Conservation (phyloP, 306 rosid genomes). For the Herpetospermum pedunculosum region DNA sequence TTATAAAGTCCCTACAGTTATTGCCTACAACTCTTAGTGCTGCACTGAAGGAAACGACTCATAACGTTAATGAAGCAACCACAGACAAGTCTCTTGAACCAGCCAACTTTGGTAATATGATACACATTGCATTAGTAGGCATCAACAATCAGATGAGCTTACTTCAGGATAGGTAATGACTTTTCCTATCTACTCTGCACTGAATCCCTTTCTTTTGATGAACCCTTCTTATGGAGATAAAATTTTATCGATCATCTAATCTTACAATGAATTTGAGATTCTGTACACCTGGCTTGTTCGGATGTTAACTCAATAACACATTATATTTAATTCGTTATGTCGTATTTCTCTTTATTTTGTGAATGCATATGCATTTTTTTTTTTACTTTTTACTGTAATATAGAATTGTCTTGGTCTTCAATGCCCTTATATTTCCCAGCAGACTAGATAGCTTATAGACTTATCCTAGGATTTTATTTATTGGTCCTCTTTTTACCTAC, state of each 20-base stretch:
- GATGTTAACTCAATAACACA: background rate
- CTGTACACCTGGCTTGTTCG: background rate
- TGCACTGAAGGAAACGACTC: constrained; percentile 70
- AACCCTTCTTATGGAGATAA: background rate
- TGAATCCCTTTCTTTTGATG: background rate
- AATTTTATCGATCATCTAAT: background rate
- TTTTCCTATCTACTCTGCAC: background rate
- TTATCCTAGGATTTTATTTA: background rate
- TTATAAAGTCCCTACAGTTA: constrained; percentile 79
- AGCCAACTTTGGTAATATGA: constrained; percentile 64
- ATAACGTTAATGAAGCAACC: constrained; percentile 33
- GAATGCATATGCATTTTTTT: background rate
- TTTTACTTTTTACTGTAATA: background rate
- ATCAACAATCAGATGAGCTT: constrained; percentile 94
- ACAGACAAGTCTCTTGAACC: constrained; percentile 34
- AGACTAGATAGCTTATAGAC: background rate
- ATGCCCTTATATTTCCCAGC: background rate
- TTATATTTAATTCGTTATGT: background rate
- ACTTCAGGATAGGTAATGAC: constrained; percentile 82
- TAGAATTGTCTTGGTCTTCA: background rate
- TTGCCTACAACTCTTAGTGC: constrained; percentile 63
- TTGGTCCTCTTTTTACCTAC: background rate
- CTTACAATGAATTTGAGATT: background rate
- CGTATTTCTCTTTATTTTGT: background rate
- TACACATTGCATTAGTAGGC: constrained; percentile 91